These are phyloP conservation scores for Rhynchosporium graminicola DNA, from an alignment of 2,329 filamentous ascomycete species.

Conservation along the genomic window DNA sequence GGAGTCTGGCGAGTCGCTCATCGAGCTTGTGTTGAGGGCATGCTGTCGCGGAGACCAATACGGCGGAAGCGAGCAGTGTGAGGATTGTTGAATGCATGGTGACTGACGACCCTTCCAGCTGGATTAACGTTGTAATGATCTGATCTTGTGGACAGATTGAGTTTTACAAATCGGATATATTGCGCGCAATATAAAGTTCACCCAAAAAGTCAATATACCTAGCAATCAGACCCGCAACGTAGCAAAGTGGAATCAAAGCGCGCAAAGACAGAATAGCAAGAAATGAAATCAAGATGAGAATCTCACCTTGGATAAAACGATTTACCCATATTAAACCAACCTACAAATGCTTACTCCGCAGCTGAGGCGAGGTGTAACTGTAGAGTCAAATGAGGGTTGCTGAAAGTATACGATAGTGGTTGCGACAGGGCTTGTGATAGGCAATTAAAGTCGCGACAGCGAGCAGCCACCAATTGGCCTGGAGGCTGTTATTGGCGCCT, in stretches of 20 bases:
- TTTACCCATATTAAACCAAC: background rate
- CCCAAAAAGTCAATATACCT: no score
- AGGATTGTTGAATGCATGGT: slow-evolving; percentile 33
- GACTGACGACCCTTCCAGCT: slow-evolving; percentile 6
- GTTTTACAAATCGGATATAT: background rate
- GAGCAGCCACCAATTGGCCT: background rate
- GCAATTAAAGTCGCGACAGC: background rate
- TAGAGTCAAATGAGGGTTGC: slow-evolving; percentile 2
- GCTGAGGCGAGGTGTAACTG: slow-evolving; percentile 8
- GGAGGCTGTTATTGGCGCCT: background rate
- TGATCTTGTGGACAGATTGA: background rate
- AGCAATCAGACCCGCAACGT: no score
- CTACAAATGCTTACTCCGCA: slow-evolving; percentile 15
- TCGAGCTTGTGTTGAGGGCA: slow-evolving; percentile 29
- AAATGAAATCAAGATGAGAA: no score
- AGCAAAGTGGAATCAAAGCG: no score
- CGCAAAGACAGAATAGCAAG: no score
- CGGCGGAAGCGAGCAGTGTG: slow-evolving; percentile 25
- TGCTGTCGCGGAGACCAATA: slow-evolving; percentile 27
- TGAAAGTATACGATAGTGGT: slow-evolving; percentile 12
- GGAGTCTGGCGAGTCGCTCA: slow-evolving; percentile 27
- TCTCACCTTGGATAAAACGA: no score
- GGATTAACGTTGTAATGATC: slow-evolving; percentile 5
- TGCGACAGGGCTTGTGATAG: slow-evolving; percentile 14
- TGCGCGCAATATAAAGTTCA: no score